Conservation (phyloP, 2,329 filamentous ascomycete species). For the Diaporthe caulivora region DNA sequence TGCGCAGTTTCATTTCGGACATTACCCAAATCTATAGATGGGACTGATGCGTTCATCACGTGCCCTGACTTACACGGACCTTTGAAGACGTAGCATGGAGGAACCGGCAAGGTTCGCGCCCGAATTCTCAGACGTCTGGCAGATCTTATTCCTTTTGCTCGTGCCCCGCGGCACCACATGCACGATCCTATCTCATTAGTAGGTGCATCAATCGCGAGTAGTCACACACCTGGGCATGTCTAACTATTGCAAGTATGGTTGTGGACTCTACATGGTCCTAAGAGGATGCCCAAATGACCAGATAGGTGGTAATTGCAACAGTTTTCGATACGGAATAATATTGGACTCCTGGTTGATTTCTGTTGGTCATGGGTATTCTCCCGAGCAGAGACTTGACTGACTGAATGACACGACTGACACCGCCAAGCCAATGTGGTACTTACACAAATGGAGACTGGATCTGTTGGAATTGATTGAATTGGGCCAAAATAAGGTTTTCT, state of each 20-base stretch:
- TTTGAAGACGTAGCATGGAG: background rate
- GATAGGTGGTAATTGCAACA: background rate
- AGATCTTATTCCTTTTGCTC: background rate
- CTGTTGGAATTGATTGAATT: too few relatives aligned
- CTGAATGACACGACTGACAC: background rate
- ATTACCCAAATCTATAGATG: background rate
- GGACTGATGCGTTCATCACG: background rate
- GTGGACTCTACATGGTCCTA: background rate
- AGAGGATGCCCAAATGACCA: background rate
- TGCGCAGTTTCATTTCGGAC: background rate
- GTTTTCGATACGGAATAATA: background rate
- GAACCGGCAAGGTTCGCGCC: too few relatives aligned
- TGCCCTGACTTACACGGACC: background rate
- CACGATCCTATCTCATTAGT: background rate
- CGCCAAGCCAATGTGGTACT: accelerated
- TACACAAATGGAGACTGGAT: too few relatives aligned
- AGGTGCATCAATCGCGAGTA: background rate
- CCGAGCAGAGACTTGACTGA: background rate
- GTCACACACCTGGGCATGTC: too few relatives aligned
- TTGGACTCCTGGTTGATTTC: background rate
- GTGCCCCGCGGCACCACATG: background rate
- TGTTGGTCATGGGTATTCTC: background rate
- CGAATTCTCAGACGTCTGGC: background rate
- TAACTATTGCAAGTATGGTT: background rate
- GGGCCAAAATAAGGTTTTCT: slow-evolving; percentile 4